Evolutionary conservation across 2,329 filamentous ascomycete species (phyloP).

Genomic region (Cladosporium austrohemisphaericum): DNA sequence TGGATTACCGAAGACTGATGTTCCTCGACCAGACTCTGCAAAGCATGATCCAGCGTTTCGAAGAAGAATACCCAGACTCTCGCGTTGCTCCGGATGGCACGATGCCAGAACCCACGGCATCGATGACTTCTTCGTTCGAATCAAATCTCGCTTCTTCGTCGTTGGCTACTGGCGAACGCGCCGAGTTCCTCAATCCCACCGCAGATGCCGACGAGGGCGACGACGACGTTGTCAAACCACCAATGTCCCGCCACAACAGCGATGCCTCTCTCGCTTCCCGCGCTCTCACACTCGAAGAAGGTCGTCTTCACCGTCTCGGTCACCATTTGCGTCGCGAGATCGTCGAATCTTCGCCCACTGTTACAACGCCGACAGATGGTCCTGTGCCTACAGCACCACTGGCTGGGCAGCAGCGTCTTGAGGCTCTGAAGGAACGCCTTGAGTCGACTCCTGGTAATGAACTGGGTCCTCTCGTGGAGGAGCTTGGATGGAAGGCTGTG

Average conservation of each 20-base stretch:
- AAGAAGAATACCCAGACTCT: constrained; percentile 92
- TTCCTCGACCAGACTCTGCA: constrained; percentile 87
- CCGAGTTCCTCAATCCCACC: constrained; percentile 13
- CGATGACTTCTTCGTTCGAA: constrained; percentile 22
- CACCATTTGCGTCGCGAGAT: constrained; percentile 64
- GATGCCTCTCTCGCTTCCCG: constrained; percentile 66
- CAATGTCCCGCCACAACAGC: constrained; percentile 55
- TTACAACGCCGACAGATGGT: constrained; percentile 14
- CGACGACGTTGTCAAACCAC: constrained; percentile 31
- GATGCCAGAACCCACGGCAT: constrained; percentile 1
- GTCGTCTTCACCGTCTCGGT: constrained; percentile 64
- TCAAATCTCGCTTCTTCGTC: background rate
- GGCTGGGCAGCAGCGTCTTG: constrained; percentile 6
- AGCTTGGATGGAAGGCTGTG: constrained; percentile 54
- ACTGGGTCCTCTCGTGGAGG: constrained; percentile 60
- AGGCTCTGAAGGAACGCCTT: constrained; percentile 38
- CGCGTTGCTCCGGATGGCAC: constrained; percentile 44
- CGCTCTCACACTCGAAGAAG: constrained; percentile 65
- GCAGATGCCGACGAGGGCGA: constrained; percentile 28
- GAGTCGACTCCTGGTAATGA: constrained; percentile 56
- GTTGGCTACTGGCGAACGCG: constrained; percentile 5
- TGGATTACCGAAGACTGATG: constrained; percentile 72
- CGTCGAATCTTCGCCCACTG: constrained; percentile 44
- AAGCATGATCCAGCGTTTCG: constrained; percentile 90
- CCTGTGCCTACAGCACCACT: constrained; percentile 26